Evolutionary conservation across 805 yeast genomes (phyloP).

Genomic region (Soucietia sequanensis): DNA sequence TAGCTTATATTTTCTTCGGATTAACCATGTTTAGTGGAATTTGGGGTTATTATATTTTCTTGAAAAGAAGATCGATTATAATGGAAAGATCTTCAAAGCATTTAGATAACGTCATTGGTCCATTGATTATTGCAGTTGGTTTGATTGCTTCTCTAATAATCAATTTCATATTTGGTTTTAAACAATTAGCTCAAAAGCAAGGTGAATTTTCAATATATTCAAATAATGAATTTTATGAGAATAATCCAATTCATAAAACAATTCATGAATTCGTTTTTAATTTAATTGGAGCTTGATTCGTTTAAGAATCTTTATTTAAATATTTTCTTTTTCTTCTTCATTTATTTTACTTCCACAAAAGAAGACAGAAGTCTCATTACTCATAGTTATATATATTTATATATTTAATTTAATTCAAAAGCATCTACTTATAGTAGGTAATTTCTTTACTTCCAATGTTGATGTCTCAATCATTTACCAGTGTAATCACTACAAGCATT

Average conservation of each 20-base stretch:
- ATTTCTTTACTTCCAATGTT: no score
- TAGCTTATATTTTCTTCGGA: slow-evolving; percentile 79
- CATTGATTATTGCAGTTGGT: slow-evolving; percentile 72
- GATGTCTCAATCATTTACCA: no score
- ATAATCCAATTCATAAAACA: slow-evolving; percentile 31
- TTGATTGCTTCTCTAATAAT: slow-evolving; percentile 63
- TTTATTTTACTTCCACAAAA: no score
- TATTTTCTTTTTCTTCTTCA: no score
- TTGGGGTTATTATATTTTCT: slow-evolving; percentile 86
- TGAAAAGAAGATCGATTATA: slow-evolving; percentile 68
- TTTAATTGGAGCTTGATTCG: slow-evolving; percentile 16
- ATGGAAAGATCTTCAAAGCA: slow-evolving; percentile 81
- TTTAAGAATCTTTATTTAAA: no score
- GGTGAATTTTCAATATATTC: slow-evolving; percentile 18
- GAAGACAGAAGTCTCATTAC: no score
- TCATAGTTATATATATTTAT: no score
- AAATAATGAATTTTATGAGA: slow-evolving; percentile 25
- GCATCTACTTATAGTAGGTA: no score
- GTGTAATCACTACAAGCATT: no score
- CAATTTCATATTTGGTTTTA: slow-evolving; percentile 69
- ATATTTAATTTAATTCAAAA: no score
- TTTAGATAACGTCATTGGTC: slow-evolving; percentile 88
- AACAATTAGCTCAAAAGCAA: slow-evolving; percentile 15
- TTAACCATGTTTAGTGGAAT: slow-evolving; percentile 79
- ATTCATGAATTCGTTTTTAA: slow-evolving; percentile 35